These are phyloP conservation scores for Cinchona pubescens DNA, from an alignment of 257 asterid genomes.

Conservation along the genomic window DNA sequence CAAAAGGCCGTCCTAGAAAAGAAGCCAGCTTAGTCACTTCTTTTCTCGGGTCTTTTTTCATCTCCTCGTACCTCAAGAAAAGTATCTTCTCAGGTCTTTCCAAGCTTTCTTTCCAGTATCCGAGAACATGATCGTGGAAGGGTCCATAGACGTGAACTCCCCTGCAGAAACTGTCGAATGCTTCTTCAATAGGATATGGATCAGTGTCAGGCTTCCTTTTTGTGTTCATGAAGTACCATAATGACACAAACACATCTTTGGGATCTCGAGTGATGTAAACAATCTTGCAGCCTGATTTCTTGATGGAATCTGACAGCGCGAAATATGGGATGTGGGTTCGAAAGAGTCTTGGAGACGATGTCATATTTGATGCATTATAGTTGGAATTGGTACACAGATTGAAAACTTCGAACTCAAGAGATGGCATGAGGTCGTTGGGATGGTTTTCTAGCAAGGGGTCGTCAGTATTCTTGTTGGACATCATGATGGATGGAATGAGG, in stretches of 20 bases:
- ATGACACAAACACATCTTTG: slow-evolving; percentile 38
- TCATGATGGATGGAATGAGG: too few species aligned
- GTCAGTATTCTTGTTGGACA: too few species aligned
- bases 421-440: too few species aligned
- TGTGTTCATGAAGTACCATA: slow-evolving; percentile 36
- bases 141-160: neutral
- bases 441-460: too few species aligned
- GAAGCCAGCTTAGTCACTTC: neutral
- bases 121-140: neutral
- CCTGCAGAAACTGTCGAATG: neutral
- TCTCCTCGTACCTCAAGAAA: neutral
- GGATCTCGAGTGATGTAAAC: slow-evolving; percentile 41
- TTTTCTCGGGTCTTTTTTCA: neutral
- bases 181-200: neutral
- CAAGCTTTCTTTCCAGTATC: slow-evolving; percentile 3
- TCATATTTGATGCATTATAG: too few species aligned
- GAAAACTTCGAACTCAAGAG: too few species aligned
- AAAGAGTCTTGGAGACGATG: slow-evolving; percentile 22
- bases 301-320: slow-evolving; percentile 27
- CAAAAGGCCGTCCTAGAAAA: neutral
- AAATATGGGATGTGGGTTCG: slow-evolving; percentile 35
- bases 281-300: slow-evolving; percentile 24
- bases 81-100: too few species aligned
- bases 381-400: too few species aligned
- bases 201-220: neutral